Evolutionary conservation across 2,329 filamentous ascomycete species (phyloP).

Genomic region (Cryphonectria naterciae): DNA sequence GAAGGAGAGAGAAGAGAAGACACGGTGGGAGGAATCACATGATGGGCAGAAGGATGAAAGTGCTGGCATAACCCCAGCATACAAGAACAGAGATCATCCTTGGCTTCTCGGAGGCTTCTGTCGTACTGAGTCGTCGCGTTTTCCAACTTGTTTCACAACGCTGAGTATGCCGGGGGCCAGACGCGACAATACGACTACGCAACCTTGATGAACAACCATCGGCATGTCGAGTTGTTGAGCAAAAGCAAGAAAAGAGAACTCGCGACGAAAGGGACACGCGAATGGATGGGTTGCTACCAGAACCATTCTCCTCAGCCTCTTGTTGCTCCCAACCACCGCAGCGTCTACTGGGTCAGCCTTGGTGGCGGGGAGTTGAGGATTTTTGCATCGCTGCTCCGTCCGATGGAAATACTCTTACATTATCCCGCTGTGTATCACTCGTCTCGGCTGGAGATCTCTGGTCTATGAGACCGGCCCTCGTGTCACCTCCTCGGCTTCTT

Average conservation of each 20-base stretch:
- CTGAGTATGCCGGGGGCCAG: neutral
- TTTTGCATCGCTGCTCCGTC: neutral
- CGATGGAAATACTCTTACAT: neutral
- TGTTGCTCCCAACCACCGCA: neutral
- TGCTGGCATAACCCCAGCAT: neutral
- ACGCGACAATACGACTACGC: neutral
- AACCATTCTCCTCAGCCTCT: neutral
- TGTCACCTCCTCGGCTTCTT: neutral
- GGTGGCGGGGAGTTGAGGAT: neutral
- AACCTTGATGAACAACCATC: neutral
- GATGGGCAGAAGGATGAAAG: neutral
- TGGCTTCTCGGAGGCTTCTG: neutral
- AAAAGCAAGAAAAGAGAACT: neutral
- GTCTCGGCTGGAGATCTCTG: neutral
- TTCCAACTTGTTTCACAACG: neutral
- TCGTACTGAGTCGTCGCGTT: constrained; percentile 3
- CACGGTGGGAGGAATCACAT: neutral
- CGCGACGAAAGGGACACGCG: neutral
- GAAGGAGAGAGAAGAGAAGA: neutral
- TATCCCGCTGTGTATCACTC: neutral
- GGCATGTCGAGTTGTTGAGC: neutral
- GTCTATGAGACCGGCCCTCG: neutral
- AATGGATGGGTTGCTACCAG: neutral
- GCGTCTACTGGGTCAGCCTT: neutral
- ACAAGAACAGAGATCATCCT: neutral